A percentile compares a stretch with the other conserved stretches of the same genome.
These are phyloP conservation scores for Fremontodendron californicum DNA, from an alignment of 345 rosid genomes.

Conservation along the genomic window DNA sequence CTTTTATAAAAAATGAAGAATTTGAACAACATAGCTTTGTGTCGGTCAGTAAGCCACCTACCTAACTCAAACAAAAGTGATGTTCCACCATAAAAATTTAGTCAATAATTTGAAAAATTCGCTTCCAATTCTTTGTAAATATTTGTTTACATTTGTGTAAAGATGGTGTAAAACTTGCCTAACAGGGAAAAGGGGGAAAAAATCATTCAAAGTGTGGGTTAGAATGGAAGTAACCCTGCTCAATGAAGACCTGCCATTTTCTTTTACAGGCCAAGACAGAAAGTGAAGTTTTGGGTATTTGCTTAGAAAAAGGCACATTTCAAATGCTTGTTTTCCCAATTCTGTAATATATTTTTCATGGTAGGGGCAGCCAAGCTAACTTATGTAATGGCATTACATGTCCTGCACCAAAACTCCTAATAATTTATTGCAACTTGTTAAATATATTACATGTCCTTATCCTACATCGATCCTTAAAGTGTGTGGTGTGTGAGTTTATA, in stretches of 20 bases:
- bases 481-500: no score
- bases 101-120: background rate
- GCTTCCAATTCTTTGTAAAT: background rate
- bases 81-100: background rate
- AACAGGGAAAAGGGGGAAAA: background rate
- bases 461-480: no score
- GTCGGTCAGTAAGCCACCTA: conserved; percentile 1
- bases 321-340: background rate
- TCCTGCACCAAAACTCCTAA: background rate
- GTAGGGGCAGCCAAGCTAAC: background rate
- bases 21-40: no score
- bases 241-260: background rate
- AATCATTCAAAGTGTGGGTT: background rate
- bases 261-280: background rate
- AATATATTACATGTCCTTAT: no score
- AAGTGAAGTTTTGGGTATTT: background rate
- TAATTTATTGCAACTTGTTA: background rate
- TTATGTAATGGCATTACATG: background rate
- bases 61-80: background rate
- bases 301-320: background rate
- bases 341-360: background rate
- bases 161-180: background rate
- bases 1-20: no score
- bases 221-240: background rate
- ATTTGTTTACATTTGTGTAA: background rate